phyloP scores from a whole-genome alignment of 2,329 filamentous ascomycete species.

The Pleoardoris graminearum region DNA sequence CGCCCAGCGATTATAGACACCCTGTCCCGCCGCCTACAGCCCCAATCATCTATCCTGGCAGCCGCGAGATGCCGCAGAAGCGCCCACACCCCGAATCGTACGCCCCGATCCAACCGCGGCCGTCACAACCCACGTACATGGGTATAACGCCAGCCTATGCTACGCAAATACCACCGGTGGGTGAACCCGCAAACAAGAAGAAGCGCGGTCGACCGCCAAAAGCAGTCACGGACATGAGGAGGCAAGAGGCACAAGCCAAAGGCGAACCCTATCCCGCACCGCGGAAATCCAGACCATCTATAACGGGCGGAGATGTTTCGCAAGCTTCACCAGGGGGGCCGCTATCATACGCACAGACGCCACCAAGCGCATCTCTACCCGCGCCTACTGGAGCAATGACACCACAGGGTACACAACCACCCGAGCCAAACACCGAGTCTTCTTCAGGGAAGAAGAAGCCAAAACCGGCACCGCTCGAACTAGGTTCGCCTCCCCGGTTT shows the following conservation, averaged over 20 bases:
- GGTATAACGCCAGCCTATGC: slow-evolving; percentile 34
- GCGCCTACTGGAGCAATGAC: slow-evolving; percentile 27
- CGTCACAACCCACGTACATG: slow-evolving; percentile 39
- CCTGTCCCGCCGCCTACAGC: slow-evolving; percentile 34
- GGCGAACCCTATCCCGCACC: slow-evolving; percentile 47
- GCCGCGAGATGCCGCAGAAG: slow-evolving; percentile 41
- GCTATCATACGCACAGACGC: slow-evolving; percentile 31
- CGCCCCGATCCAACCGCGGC: slow-evolving; percentile 49
- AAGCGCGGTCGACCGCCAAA: slow-evolving; percentile 55
- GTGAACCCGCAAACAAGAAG: slow-evolving; percentile 49
- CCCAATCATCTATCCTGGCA: slow-evolving; percentile 34
- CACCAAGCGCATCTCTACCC: slow-evolving; percentile 27
- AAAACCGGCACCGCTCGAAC: slow-evolving; percentile 38
- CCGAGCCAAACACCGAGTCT: slow-evolving; percentile 36
- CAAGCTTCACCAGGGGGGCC: slow-evolving; percentile 29
- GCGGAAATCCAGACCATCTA: slow-evolving; percentile 37
- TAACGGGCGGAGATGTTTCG: slow-evolving; percentile 32
- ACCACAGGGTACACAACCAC: slow-evolving; percentile 31
- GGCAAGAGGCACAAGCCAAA: slow-evolving; percentile 45
- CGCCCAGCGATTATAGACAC: slow-evolving; percentile 34
- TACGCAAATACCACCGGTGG: slow-evolving; percentile 30
- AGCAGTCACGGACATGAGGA: slow-evolving; percentile 51
- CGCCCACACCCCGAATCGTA: slow-evolving; percentile 38
- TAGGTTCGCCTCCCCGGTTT: slow-evolving; percentile 39
- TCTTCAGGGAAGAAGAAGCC: slow-evolving; percentile 43